Conservation (phyloP, 345 rosid species). For the Brassica nigra region DNA sequence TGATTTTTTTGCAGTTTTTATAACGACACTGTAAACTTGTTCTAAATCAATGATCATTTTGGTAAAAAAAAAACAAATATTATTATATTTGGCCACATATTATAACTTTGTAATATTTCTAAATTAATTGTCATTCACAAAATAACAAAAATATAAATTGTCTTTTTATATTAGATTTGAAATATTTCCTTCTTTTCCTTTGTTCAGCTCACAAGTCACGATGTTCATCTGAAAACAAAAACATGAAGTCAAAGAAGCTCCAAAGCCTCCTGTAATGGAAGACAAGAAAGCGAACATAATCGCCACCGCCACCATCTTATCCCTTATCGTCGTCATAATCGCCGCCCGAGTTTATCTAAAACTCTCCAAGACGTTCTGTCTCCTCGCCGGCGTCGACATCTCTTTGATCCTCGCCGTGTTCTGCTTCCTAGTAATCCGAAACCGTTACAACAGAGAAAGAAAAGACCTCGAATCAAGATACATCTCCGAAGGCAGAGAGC, state of each 20-base stretch:
- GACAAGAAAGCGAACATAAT: slow-evolving; percentile 62
- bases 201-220: not conserved
- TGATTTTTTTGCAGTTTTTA: not conserved
- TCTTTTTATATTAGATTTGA: not conserved
- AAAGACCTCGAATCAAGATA: slow-evolving; percentile 47
- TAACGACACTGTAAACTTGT: not conserved
- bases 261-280: slow-evolving; percentile 57
- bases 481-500: slow-evolving; percentile 67
- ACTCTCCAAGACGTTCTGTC: slow-evolving; percentile 70
- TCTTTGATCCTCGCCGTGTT: slow-evolving; percentile 64
- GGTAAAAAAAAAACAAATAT: not conserved
- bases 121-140: not conserved
- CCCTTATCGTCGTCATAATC: slow-evolving; percentile 49
- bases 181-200: not conserved
- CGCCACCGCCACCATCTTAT: slow-evolving; percentile 32
- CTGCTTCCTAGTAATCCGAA: slow-evolving; percentile 45
- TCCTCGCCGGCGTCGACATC: slow-evolving; percentile 61
- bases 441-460: slow-evolving; percentile 50
- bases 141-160: not conserved
- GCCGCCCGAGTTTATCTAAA: slow-evolving; percentile 47
- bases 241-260: slow-evolving; percentile 22
- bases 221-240: slow-evolving; percentile 17
- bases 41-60: not conserved
- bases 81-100: not conserved
- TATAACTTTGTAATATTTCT: not conserved